Evolutionary conservation across 2,329 filamentous ascomycete genomes (phyloP).

Genomic region (Aureobasidium sp.): DNA sequence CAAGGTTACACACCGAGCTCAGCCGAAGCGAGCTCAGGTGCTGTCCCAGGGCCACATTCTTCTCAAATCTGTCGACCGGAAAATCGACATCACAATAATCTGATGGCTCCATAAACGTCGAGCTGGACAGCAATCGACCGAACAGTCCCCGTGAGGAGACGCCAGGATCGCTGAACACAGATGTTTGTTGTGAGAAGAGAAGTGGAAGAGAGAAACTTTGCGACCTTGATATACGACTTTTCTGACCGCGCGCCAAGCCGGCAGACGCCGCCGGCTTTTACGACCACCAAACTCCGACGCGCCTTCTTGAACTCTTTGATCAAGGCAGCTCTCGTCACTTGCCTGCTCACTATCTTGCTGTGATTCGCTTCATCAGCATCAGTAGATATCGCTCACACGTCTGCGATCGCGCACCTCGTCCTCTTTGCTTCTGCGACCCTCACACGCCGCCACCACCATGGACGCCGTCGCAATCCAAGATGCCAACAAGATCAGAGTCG

Average conservation of each 20-base stretch:
- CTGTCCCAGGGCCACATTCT: constrained; percentile 48
- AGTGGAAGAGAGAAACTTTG: constrained; percentile 24
- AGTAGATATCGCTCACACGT: not conserved
- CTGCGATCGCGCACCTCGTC: not conserved
- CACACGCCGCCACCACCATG: constrained; percentile 25
- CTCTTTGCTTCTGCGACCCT: constrained; percentile 5
- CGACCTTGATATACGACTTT: constrained; percentile 14
- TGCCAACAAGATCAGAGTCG: constrained; percentile 83
- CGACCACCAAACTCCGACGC: not conserved
- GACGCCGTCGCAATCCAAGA: constrained; percentile 70
- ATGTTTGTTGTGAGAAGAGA: constrained; percentile 54
- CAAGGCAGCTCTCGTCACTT: not conserved
- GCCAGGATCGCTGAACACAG: constrained; percentile 80
- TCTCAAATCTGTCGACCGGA: constrained; percentile 97
- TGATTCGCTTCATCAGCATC: not conserved
- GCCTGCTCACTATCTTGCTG: not conserved
- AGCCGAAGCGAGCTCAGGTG: constrained; percentile 60
- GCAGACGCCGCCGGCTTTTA: constrained; percentile 8
- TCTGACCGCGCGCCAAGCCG: not conserved
- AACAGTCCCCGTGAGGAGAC: constrained; percentile 44
- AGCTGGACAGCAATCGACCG: constrained; percentile 81
- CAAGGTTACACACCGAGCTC: constrained; percentile 53
- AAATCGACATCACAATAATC: constrained; percentile 65
- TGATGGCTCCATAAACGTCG: constrained; percentile 80
- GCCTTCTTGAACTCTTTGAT: not conserved